Conservation (phyloP, 768 basidiomycete genomes). For the Mycena filopes region DNA sequence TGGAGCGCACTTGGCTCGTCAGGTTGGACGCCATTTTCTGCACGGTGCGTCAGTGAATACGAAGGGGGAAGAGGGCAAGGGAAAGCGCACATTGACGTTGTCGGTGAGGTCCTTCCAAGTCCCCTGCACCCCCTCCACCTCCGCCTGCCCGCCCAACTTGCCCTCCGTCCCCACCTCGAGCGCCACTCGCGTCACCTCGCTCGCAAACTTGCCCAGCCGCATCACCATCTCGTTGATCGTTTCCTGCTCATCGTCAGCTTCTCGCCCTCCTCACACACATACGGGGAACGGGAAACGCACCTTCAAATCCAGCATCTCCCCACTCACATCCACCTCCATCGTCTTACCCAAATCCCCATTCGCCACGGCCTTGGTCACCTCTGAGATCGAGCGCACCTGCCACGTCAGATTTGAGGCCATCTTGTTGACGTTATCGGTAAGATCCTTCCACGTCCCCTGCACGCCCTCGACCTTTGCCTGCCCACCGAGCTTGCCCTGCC, state of each 20-base stretch:
- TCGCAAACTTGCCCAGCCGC: conserved; percentile 25
- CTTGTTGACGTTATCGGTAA: conserved; percentile 81
- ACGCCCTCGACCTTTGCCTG: conserved; percentile 91
- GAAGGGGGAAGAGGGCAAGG: neutral
- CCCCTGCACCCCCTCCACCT: conserved; percentile 31
- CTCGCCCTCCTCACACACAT: conserved; percentile 53
- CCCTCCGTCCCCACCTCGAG: conserved; percentile 34
- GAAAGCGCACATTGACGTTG: conserved; percentile 37
- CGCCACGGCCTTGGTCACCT: conserved; percentile 34
- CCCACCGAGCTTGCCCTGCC: conserved; percentile 89
- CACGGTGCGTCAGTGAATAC: conserved; percentile 29
- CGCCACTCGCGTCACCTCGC: conserved; percentile 33
- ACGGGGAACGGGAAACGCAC: conserved; percentile 59
- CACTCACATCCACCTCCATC: conserved; percentile 31
- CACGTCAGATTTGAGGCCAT: conserved; percentile 65
- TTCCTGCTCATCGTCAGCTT: conserved; percentile 79
- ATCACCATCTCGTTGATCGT: conserved; percentile 33
- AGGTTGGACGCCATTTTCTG: conserved; percentile 62
- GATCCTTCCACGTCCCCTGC: conserved; percentile 87
- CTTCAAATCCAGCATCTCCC: conserved; percentile 32
- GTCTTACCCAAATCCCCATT: conserved; percentile 27
- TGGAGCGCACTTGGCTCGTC: conserved; percentile 27
- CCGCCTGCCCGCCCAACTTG: conserved; percentile 30
- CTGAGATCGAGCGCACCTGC: conserved; percentile 31
- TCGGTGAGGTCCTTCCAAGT: conserved; percentile 35